Evolutionary conservation across 164 flowering plant genomes (phyloP), one percentile per base, ranked within the genome.

Genomic region (Dillenia turbinata): DNA sequence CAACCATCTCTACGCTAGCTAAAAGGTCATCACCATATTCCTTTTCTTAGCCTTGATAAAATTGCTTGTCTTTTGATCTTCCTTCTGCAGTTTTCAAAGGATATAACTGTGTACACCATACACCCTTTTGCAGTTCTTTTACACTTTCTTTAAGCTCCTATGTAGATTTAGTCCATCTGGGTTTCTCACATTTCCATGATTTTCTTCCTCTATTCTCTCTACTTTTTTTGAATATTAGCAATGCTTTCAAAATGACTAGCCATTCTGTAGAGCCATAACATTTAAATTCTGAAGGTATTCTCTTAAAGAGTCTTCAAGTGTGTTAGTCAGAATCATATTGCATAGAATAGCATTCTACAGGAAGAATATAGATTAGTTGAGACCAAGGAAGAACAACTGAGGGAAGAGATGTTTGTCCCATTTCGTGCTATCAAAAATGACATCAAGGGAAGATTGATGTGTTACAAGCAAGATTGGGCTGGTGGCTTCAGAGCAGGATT

Each of bases 401-500:
- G 92, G 99, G 99, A 95, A 67, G 99, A 95, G 71, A 77, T 97
- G 12, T 95, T 92, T 69, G 93, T 90, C 24, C 99, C 99, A 10
- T 81, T 95, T n/a, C 83, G 80, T 0, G 99, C 97, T 59, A 95
- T 95, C 63, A 92, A 83, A 81, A 90, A 92, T 83, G 99, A 95
- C 46, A 71, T 94, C 24, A 60, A 59, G 57, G 96, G 86, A 65
- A 85, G 99, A 70, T 65, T 94, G 70, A 71, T 71, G 82, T 95
- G 99, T 59, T 95, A 95, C 80, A 92, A 88, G 83, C 97, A 95
- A 76, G 99, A 95, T 52, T 95, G 99, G 99, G 85, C 79, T 57
- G 79, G 99, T 67, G 99, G 97, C n/a, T 69, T 95, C 60, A 78
- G 57, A 62, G 97, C 99, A 49, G 97, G 97, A 22, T 67, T 83